phyloP scores from a whole-genome alignment of 257 asterid species.

The Solanum ossicruentum region DNA sequence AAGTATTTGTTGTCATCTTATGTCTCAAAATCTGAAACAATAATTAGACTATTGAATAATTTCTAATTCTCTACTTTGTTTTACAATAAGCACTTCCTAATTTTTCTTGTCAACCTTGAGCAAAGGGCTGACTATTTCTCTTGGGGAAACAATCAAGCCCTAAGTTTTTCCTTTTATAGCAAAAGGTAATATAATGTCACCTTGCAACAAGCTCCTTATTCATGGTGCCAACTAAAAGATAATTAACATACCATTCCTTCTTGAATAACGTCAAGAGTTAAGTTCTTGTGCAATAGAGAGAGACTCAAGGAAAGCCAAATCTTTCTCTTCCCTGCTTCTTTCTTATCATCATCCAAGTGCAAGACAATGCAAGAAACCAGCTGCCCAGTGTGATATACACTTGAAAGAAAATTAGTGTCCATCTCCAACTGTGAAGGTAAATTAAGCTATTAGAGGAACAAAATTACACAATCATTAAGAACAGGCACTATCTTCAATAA shows the following conservation, averaged over 20 bases:
- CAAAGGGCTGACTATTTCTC: neutral
- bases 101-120: neutral
- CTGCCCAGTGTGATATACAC: slow-evolving; percentile 61
- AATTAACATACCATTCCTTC: slow-evolving; percentile 81
- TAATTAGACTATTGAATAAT: neutral
- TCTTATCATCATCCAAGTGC: slow-evolving; percentile 72
- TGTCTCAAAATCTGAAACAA: neutral
- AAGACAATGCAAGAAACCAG: slow-evolving; percentile 79
- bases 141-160: neutral
- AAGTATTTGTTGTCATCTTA: neutral
- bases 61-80: neutral
- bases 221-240: neutral
- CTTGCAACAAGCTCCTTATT: neutral
- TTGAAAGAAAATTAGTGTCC: slow-evolving; percentile 45
- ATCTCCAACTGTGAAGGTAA: slow-evolving; percentile 32
- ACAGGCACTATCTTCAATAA: neutral
- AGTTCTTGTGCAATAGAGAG: slow-evolving; percentile 57
- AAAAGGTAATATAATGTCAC: neutral
- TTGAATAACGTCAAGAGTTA: slow-evolving; percentile 66
- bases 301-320: slow-evolving; percentile 92
- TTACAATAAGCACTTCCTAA: neutral
- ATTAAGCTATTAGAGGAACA: neutral
- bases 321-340: slow-evolving; percentile 65
- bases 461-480: neutral
- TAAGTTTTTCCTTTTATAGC: neutral